Evolutionary conservation across 2,329 filamentous ascomycete species (phyloP), one percentile per base, ranked within the genome.

Genomic region (Herpotrichia juniperi): DNA sequence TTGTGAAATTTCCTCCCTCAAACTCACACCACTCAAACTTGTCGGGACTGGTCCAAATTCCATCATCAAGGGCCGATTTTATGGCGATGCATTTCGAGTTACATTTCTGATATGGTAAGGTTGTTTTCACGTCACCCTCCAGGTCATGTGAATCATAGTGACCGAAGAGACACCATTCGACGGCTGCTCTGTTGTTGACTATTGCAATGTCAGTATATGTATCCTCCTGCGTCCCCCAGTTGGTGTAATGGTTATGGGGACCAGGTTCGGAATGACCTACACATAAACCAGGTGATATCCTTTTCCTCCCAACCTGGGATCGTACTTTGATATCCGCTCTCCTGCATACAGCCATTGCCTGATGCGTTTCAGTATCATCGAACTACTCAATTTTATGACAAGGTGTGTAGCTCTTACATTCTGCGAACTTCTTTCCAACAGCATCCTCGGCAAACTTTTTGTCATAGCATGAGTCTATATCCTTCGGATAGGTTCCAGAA

Each of bases 81-180:
- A 65, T 58, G 10, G 52, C 28, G 8, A 49, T 54, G 50, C 60
- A 65, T 19, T 39, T 50, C 14, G 48, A 48, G 25, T 54, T 57
- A 52, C 60, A 63, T 25, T 53, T 39, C 26, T 59, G 35, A 50
- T 59, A 56, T 10, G 56, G 11, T 48, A 50, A 1, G 55, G 34
- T 56, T 1, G 45, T 25, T 16, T 54, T 34, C 5, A 62, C 53
- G 43, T 62, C 51, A 4, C 47, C 10, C 24, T 61, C 58, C 9
- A 31, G n/a, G 17, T 63, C 60, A 17, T 61, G 28, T 3, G 22
- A 56, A 19, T 37, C 34, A 42, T 62, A 59, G 16, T 53, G 52
- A 14, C 57, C 60, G 17, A 65, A 65, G 0, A 63, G 11, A 43
- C 62, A 65, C 54, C 53, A 65, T 24, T 65, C 62, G 10, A 63